phyloP scores from a whole-genome alignment of 192 early-diverging fungal genomes.

The Backusella luteola region DNA sequence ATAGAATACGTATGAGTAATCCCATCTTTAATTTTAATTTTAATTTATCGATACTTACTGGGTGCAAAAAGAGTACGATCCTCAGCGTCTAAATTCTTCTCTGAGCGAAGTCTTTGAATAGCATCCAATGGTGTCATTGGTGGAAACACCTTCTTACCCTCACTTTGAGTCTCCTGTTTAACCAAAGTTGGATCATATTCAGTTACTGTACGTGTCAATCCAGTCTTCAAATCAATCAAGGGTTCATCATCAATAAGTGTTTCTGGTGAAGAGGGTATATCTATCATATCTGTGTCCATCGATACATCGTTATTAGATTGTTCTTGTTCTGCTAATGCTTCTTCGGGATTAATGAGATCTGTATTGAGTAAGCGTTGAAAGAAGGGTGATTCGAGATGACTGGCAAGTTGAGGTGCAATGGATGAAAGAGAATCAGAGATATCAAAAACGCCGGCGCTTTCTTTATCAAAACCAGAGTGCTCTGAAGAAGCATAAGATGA shows the following conservation, averaged over 20 bases:
- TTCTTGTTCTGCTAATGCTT: background rate
- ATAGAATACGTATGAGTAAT: background rate
- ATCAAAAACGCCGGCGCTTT: background rate
- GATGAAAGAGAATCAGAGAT: background rate
- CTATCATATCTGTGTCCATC: background rate
- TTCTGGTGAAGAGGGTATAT: slow-evolving; percentile 4
- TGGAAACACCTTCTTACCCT: slow-evolving; percentile 16
- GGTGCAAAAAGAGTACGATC: slow-evolving; percentile 11
- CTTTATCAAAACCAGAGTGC: background rate
- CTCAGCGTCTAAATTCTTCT: slow-evolving; percentile 9
- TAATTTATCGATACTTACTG: slow-evolving; percentile 9
- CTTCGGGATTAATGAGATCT: background rate
- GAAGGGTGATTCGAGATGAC: slow-evolving; percentile 23
- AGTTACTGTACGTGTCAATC: slow-evolving; percentile 2
- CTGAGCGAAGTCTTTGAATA: slow-evolving; percentile 1
- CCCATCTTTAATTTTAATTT: background rate
- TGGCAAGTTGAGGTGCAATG: slow-evolving; percentile 23
- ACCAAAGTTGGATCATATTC: background rate
- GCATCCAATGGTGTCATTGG: slow-evolving; percentile 33
- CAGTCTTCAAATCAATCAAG: slow-evolving; percentile 6
- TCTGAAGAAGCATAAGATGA: background rate
- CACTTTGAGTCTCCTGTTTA: background rate
- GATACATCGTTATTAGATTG: background rate
- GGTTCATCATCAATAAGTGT: background rate
- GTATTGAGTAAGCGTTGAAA: slow-evolving; percentile 24